Evolutionary conservation across 1,284 basidiomycete species (phyloP), one percentile per base, ranked within the genome.

Genomic region (Moniliella sp.): DNA sequence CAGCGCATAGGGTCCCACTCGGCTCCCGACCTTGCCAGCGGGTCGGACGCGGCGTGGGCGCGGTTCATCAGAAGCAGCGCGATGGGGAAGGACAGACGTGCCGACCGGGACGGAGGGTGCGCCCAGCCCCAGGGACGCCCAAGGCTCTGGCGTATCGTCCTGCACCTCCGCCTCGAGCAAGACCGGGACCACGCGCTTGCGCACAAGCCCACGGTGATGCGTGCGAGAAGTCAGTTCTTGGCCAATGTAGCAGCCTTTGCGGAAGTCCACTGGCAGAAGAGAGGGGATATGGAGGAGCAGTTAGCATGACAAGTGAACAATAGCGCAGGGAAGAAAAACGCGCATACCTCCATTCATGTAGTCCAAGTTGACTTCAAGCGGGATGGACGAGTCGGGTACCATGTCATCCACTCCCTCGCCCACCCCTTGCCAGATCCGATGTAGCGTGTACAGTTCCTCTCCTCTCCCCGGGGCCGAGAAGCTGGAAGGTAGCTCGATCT

Each of bases 191-290:
- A 88, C 76, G 12, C 91, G 74, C 62, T 97, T 97, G 36, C 91
- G 69, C 15, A 93, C 68, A 10, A 79, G 71, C 4, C 91, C 91
- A 1, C 79, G 93, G 57, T 93, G 83, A 59, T 91, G 88, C 14
- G 88, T 94, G 17, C 91, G 72, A 2, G 93, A 86, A 0, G 88
- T 94, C 25, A 97, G 66, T 53, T 97, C 91, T 65, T 99, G 91
- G 2, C 91, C 91, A 1, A 97, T 75, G 55, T 94, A 97, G 61
- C 91, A 99, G 4, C 91, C 91, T 64, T 99, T 97, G 30, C 79
- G 69, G 60, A 93, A 93, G 62, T 94, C 84, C 48, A 97, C 84
- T 86, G 48, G 3, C 31, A 35, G 14, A n/a, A 15, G 16, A 18
- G n/a, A n/a, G n/a, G n/a, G n/a, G n/a, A n/a, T n/a, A n/a, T n/a